Conservation (phyloP, 352 stramenopile species). For the Pythium oligandrum region DNA sequence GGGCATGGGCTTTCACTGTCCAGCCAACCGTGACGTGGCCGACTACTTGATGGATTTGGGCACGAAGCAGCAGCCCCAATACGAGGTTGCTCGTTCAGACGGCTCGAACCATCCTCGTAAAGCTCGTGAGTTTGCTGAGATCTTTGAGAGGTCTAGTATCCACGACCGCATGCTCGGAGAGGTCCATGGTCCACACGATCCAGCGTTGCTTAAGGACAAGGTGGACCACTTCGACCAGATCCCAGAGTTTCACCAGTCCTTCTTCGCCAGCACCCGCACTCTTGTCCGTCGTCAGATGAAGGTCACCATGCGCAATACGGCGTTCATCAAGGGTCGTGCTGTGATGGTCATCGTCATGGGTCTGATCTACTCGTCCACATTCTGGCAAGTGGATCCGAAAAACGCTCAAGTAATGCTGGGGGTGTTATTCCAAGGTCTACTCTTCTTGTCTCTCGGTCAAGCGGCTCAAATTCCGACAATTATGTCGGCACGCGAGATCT, state of each 20-base stretch:
- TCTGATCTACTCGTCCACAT: constrained; percentile 32
- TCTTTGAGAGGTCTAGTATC: constrained; percentile 7
- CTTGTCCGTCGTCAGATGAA: constrained; percentile 37
- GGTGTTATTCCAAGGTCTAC: constrained; percentile 65
- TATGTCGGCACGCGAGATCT: constrained; percentile 44
- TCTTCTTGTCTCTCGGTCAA: constrained; percentile 72
- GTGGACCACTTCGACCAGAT: constrained; percentile 69
- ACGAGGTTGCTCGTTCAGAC: constrained; percentile 6
- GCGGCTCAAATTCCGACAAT: constrained; percentile 75
- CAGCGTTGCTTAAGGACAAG: constrained; percentile 73
- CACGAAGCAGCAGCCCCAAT: constrained; percentile 18
- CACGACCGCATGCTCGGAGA: constrained; percentile 45
- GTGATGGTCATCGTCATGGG: constrained; percentile 43
- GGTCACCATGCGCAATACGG: constrained; percentile 39
- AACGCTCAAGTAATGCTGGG: constrained; percentile 45
- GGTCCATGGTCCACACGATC: constrained; percentile 81
- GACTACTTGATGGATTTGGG: constrained; percentile 36
- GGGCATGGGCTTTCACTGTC: constrained; percentile 1
- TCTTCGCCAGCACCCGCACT: constrained; percentile 13
- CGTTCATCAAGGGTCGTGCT: constrained; percentile 23
- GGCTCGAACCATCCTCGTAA: background rate
- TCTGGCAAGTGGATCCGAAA: constrained; percentile 27
- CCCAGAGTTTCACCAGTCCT: constrained; percentile 21
- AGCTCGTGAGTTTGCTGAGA: constrained; percentile 18
- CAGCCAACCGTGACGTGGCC: constrained; percentile 19